These are phyloP conservation scores for Polyplosphaeria fusca DNA, from an alignment of 495 filamentous ascomycete genomes.

Conservation along the genomic window DNA sequence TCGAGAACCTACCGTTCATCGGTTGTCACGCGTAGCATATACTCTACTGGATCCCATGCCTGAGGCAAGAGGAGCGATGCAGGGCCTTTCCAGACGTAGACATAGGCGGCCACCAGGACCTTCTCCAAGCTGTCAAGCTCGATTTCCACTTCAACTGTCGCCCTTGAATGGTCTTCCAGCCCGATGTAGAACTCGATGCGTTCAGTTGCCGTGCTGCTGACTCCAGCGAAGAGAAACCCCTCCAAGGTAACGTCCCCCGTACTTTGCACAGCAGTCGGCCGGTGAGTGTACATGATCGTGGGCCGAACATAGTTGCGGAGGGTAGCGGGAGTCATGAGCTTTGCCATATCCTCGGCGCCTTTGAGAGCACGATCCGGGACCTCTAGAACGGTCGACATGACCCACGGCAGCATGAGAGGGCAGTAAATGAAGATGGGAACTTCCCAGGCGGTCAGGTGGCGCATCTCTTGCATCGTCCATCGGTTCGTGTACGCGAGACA, in stretches of 20 bases:
- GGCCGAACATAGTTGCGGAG: slow-evolving; percentile 10
- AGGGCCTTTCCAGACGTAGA: slow-evolving; percentile 3
- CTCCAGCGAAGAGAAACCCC: slow-evolving; percentile 4
- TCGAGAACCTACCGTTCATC: too few relatives aligned
- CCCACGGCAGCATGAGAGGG: slow-evolving; percentile 9
- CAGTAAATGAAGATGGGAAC: slow-evolving; percentile 11
- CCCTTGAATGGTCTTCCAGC: background rate
- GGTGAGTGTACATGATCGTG: background rate
- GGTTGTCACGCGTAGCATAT: too few relatives aligned
- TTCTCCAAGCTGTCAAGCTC: background rate
- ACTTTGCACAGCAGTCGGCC: slow-evolving; percentile 1
- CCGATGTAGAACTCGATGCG: slow-evolving; percentile 11
- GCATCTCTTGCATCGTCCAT: background rate
- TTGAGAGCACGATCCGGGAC: background rate
- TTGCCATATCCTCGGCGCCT: background rate
- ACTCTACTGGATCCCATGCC: slow-evolving; percentile 5
- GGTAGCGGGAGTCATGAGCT: slow-evolving; percentile 8
- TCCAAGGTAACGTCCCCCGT: slow-evolving; percentile 1
- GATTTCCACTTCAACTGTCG: slow-evolving; percentile 5
- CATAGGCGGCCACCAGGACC: background rate
- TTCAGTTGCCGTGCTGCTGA: background rate
- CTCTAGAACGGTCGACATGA: background rate
- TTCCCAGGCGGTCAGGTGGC: background rate
- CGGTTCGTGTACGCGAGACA: slow-evolving; percentile 12
- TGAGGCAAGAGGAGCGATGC: background rate